Base-by-base conservation (phyloP, 257 asterid genomes). In the Gentiana dahurica region DNA sequence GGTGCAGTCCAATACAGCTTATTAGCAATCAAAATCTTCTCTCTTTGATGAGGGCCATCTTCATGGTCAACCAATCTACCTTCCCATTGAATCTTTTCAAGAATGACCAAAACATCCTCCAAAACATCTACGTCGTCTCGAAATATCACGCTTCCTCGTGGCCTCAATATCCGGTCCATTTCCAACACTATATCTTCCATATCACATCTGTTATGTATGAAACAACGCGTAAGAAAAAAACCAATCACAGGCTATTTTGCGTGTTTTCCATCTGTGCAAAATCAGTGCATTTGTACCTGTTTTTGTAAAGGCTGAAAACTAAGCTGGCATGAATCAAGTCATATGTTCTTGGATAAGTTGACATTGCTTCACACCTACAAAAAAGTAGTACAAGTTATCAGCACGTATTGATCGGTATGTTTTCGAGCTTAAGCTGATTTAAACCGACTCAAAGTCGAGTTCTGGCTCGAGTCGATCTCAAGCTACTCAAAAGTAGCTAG, bases 351-450 rank as follows among this genome's bases (percentile, higher is more conserved):
- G 98, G 96, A 55, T 90, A 90, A 0, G 95, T 87, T 43, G 98
- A 90, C 95, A 90, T 82, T 39, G 98, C 96, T 60, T 90, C 96
- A 39, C 95, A 87, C 98, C 98, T 90, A 45, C 24, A 50, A 39
- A 5, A 57, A 36, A 15, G 24, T 15, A 15, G 33, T 36, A 13
- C 12, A 44, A 6, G 11, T 12, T 32, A 38, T 73, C 51, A 49
- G 64, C 53, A 1, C 55, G 33, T 57, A 33, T 49, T 34, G 7
- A 39, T 4, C 7, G 2, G 1, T 39, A 39, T 39, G 0, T 4
- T 39, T 8, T 39, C 45, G 8, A 15, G 8, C 7, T 8, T 39
- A 39, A 39, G 45, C 45, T 4, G 8, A 15, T 4, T 39, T 8
- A 39, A 15, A 39, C 8, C 45, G 24, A 15, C 24, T 15, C 24